Evolutionary conservation across 495 filamentous ascomycete genomes (phyloP).

Genomic region (Massariosphaeria phaeospora): DNA sequence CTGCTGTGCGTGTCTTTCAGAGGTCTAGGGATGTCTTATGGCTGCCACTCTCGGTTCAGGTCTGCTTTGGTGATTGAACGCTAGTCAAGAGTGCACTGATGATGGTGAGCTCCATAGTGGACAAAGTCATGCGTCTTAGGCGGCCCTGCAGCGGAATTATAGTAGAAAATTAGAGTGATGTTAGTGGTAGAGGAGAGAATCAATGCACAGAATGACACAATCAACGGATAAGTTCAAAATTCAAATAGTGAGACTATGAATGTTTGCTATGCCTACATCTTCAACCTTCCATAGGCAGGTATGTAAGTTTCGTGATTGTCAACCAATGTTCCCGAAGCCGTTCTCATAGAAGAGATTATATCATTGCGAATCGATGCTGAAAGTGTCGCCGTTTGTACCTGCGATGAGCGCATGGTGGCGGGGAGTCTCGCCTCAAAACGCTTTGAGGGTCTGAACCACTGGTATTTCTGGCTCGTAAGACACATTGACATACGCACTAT

Average conservation of each 20-base stretch:
- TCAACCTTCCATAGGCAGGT: background rate
- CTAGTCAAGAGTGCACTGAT: background rate
- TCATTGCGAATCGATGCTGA: too few relatives aligned
- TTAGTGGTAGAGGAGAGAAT: background rate
- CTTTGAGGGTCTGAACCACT: too few relatives aligned
- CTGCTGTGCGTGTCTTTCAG: slow-evolving; percentile 7
- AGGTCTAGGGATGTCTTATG: slow-evolving; percentile 4
- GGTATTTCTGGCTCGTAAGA: too few relatives aligned
- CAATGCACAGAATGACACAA: background rate
- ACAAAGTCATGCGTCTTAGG: background rate
- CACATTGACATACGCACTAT: too few relatives aligned
- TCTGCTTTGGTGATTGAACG: too few relatives aligned
- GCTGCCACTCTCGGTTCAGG: background rate
- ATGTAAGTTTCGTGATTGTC: background rate
- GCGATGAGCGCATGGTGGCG: background rate
- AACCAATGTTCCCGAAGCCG: too few relatives aligned
- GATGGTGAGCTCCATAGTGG: background rate
- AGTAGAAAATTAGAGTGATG: background rate
- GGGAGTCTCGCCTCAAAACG: too few relatives aligned
- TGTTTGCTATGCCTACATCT: background rate
- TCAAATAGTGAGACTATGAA: background rate
- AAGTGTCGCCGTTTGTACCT: too few relatives aligned
- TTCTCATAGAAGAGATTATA: too few relatives aligned
- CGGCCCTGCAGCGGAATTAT: background rate
- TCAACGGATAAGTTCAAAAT: background rate